A percentile compares a stretch with the other conserved stretches of the same genome.
These are phyloP conservation scores for Podaxis sp. DNA, from an alignment of 768 basidiomycete species.

Conservation along the genomic window DNA sequence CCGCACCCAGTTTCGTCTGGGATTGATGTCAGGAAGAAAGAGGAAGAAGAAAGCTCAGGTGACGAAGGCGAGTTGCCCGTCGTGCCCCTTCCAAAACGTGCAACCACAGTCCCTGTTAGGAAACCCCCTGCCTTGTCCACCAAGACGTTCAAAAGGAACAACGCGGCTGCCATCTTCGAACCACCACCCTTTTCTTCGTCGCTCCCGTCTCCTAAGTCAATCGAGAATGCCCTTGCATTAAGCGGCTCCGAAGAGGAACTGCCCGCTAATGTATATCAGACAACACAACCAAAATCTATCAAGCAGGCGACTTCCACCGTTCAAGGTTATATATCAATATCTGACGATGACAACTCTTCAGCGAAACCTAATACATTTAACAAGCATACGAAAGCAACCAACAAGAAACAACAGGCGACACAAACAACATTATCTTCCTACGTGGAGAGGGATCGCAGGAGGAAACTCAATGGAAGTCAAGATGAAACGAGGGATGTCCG, in stretches of 20 bases:
- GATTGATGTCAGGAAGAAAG: background rate
- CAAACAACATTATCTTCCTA: background rate
- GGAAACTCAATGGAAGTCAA: background rate
- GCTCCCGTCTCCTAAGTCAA: background rate
- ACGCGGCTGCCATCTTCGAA: background rate
- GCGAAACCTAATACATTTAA: background rate
- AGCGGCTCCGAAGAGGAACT: conserved; percentile 9
- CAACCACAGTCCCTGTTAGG: background rate
- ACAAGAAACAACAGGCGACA: background rate
- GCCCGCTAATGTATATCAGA: conserved; percentile 1
- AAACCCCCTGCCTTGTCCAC: background rate
- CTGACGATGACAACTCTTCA: background rate
- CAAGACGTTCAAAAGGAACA: background rate
- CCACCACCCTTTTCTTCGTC: background rate
- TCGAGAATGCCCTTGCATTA: background rate
- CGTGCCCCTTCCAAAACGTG: background rate
- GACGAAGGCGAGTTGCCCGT: conserved; percentile 7
- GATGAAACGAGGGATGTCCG: background rate
- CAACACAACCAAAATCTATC: background rate
- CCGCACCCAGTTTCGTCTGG: background rate
- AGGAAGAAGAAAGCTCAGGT: conserved; percentile 3
- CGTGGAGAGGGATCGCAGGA: background rate
- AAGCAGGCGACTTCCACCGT: background rate
- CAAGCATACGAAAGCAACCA: background rate
- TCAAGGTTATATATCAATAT: conserved; percentile 9